Evolutionary conservation across 352 stramenopile genomes (phyloP).

Genomic region (Hyaloperonospora brassicae): DNA sequence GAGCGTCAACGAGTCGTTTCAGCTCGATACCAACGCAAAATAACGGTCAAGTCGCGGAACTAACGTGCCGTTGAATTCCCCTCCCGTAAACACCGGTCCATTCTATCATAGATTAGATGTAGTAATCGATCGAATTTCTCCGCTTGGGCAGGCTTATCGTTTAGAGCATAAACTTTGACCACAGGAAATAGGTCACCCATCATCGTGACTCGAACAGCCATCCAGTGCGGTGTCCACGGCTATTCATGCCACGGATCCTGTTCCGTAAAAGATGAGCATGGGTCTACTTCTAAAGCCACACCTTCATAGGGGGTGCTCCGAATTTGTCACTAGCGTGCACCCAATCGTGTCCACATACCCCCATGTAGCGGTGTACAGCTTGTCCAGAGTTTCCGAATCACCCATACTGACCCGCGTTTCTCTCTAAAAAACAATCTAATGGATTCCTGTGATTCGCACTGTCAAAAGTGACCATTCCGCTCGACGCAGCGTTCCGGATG

Average conservation of each 20-base stretch:
- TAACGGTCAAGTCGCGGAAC: no score
- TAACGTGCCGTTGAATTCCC: not conserved
- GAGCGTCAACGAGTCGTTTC: no score
- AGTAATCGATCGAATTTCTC: not conserved
- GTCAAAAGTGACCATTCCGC: not conserved
- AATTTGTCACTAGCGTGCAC: not conserved
- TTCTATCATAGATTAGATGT: not conserved
- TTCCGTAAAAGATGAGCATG: not conserved
- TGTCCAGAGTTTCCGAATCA: not conserved
- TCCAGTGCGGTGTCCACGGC: not conserved
- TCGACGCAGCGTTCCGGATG: not conserved
- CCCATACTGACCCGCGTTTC: not conserved
- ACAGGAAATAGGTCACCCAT: not conserved
- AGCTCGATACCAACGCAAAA: no score
- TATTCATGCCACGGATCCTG: not conserved
- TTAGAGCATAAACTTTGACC: not conserved
- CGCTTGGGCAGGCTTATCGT: not conserved
- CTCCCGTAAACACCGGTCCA: not conserved
- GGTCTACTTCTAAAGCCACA: not conserved
- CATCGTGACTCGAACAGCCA: not conserved
- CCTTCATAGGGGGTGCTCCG: not conserved
- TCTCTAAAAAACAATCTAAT: not conserved
- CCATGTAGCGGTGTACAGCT: not conserved
- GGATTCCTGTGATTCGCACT: not conserved
- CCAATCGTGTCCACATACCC: not conserved